Conservation (phyloP, 805 yeast genomes). For the Myxozyma vanderwaltii region DNA sequence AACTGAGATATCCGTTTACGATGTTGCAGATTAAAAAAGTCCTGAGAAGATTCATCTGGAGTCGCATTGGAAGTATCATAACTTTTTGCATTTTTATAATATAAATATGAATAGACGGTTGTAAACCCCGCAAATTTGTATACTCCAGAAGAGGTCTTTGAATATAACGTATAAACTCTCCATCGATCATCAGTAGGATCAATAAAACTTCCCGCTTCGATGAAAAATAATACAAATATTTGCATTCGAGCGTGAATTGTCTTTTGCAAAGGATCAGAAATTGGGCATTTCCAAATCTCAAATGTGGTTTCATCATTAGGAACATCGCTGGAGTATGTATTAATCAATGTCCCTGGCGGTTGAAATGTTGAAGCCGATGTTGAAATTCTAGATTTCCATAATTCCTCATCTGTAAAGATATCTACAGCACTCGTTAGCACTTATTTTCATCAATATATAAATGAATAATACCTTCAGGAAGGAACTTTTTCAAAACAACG, state of each 20-base stretch:
- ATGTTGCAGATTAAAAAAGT: constrained; percentile 25
- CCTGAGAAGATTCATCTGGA: constrained; percentile 14
- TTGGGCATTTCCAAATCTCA: constrained; percentile 55
- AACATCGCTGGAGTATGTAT: constrained; percentile 39
- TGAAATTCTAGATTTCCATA: constrained; percentile 51
- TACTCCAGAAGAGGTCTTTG: constrained; percentile 29
- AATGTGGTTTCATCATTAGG: constrained; percentile 46
- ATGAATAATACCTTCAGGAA: constrained; percentile 54
- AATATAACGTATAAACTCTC: constrained; percentile 68
- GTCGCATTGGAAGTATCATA: constrained; percentile 48
- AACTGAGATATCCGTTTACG: constrained; percentile 88
- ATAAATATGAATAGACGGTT: constrained; percentile 84
- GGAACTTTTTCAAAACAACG: constrained; percentile 53
- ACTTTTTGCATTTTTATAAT: constrained; percentile 56
- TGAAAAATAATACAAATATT: constrained; percentile 76
- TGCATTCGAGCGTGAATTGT: constrained; percentile 71
- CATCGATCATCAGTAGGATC: constrained; percentile 75
- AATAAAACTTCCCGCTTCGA: constrained; percentile 91
- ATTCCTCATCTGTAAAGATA: constrained; percentile 61
- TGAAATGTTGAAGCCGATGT: constrained; percentile 10
- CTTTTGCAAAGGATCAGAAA: constrained; percentile 48
- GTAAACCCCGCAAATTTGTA: constrained; percentile 71
- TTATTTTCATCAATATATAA: not conserved
- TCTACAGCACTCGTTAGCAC: constrained; percentile 38
- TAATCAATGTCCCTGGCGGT: constrained; percentile 39